A percentile compares a stretch with the other conserved stretches of the same genome.
Conservation (phyloP, 1,284 basidiomycete genomes). For the Xerocomus nothofagi region DNA sequence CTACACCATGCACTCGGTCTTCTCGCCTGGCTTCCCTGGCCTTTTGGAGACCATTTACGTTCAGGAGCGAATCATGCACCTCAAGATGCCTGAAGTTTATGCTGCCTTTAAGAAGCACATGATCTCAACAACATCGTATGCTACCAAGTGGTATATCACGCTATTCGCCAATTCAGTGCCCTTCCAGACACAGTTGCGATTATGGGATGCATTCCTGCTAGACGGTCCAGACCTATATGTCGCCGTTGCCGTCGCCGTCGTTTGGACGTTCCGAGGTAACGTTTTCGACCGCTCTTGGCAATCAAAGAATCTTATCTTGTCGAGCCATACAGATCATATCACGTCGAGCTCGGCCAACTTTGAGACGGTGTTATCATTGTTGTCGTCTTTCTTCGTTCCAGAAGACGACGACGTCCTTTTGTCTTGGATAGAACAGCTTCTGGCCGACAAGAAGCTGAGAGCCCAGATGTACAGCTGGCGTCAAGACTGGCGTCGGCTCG, state of each 20-base stretch:
- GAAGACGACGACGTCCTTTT: conserved; percentile 83
- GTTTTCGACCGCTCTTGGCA: conserved; percentile 5
- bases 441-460: conserved; percentile 70
- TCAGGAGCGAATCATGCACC: conserved; percentile 84
- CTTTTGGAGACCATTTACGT: conserved; percentile 93
- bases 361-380: conserved; percentile 83
- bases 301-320: conserved; percentile 5
- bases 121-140: conserved; percentile 92
- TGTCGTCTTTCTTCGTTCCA: conserved; percentile 90
- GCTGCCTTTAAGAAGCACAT: conserved; percentile 81
- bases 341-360: conserved; percentile 78
- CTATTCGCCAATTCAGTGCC: conserved; percentile 95
- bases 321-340: conserved; percentile 65
- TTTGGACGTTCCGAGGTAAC: conserved; percentile 86
- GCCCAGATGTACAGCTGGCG: conserved; percentile 72
- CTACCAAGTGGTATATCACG: conserved; percentile 99
- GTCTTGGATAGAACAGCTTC: conserved; percentile 74
- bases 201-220: conserved; percentile 93
- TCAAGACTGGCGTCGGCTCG: conserved; percentile 69
- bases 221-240: conserved; percentile 91
- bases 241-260: conserved; percentile 79
- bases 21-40: conserved; percentile 94
- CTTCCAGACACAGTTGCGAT: conserved; percentile 89
- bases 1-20: conserved; percentile 89
- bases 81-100: conserved; percentile 88